A percentile compares a stretch with the other conserved stretches of the same genome.
Evolutionary conservation across 192 early-diverging fungal species (phyloP).

Genomic region (Paraglomus brasilianum): DNA sequence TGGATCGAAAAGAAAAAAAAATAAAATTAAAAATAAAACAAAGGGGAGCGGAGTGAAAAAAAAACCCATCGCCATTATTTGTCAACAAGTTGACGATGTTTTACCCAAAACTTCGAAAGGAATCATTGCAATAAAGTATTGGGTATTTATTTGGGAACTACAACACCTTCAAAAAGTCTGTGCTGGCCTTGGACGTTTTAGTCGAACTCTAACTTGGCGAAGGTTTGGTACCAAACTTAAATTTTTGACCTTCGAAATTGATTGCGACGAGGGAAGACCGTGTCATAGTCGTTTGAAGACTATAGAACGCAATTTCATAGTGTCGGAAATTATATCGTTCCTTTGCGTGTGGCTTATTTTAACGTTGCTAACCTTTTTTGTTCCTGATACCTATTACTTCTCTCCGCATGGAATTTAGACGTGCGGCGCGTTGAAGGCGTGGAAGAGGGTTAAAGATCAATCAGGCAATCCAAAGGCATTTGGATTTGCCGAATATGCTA

Average conservation of each 20-base stretch:
- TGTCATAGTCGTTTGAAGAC: too few species aligned
- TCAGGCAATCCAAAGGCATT: constrained; percentile 65
- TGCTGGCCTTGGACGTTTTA: constrained; percentile 8
- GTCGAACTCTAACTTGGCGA: not conserved
- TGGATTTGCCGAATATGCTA: constrained; percentile 72
- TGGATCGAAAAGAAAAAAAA: not conserved
- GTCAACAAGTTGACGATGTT: constrained; percentile 36
- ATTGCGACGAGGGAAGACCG: too few species aligned
- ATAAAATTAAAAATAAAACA: not conserved
- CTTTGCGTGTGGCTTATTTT: constrained; percentile 18
- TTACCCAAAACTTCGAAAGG: constrained; percentile 28
- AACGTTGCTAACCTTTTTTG: constrained; percentile 3
- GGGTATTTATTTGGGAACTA: not conserved
- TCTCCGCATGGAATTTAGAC: constrained; percentile 41
- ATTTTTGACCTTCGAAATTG: too few species aligned
- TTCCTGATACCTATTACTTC: constrained; percentile 19
- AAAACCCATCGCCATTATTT: constrained; percentile 12
- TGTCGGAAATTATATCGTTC: too few species aligned
- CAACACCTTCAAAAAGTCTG: not conserved
- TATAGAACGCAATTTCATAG: too few species aligned
- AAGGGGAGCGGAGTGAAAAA: constrained; percentile 2
- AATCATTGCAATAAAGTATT: not conserved
- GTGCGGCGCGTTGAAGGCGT: constrained; percentile 64
- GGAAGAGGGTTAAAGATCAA: constrained; percentile 69
- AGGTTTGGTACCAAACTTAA: constrained; percentile 18